Conservation (phyloP, 2,329 filamentous ascomycete species). For the Fusarium sarcochroum region DNA sequence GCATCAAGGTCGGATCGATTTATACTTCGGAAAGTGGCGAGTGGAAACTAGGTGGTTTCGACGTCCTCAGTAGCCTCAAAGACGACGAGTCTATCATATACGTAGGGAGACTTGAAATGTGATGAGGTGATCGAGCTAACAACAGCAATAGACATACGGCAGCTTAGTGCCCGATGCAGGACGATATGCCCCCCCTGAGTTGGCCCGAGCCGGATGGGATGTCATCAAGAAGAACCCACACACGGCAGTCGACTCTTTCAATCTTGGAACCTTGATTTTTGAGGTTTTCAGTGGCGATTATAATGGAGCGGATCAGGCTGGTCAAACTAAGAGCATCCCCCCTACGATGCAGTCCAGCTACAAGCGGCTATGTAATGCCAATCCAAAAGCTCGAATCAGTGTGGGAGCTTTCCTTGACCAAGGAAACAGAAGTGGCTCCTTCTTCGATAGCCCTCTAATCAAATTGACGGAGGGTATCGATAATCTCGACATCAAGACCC, state of each 20-base stretch:
- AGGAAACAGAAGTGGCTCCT: slow-evolving; percentile 83
- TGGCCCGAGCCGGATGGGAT: slow-evolving; percentile 91
- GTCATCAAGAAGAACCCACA: slow-evolving; percentile 86
- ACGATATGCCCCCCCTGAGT: slow-evolving; percentile 88
- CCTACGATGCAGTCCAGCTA: slow-evolving; percentile 92
- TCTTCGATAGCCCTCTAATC: slow-evolving; percentile 94
- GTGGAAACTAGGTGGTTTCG: slow-evolving; percentile 96
- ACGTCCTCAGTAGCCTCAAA: slow-evolving; percentile 93
- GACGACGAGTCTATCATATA: slow-evolving; percentile 96
- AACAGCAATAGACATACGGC: slow-evolving; percentile 78
- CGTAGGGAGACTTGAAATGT: slow-evolving; percentile 57
- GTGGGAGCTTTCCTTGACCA: slow-evolving; percentile 91
- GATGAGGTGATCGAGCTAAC: slow-evolving; percentile 19
- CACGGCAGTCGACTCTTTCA: slow-evolving; percentile 88
- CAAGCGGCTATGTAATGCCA: slow-evolving; percentile 88
- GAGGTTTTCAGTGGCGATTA: slow-evolving; percentile 94
- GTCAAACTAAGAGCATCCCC: slow-evolving; percentile 88
- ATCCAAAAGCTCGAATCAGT: slow-evolving; percentile 89
- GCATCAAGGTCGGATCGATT: slow-evolving; percentile 85
- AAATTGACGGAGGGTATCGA: slow-evolving; percentile 94
- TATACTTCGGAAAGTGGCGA: slow-evolving; percentile 97
- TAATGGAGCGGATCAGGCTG: slow-evolving; percentile 80
- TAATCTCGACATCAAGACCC: slow-evolving; percentile 88
- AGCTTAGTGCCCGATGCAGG: slow-evolving; percentile 87
- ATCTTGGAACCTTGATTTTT: slow-evolving; percentile 85